These are phyloP conservation scores for Stachybotrys chartarum DNA, from an alignment of 2,329 filamentous ascomycete species.

Conservation along the genomic window DNA sequence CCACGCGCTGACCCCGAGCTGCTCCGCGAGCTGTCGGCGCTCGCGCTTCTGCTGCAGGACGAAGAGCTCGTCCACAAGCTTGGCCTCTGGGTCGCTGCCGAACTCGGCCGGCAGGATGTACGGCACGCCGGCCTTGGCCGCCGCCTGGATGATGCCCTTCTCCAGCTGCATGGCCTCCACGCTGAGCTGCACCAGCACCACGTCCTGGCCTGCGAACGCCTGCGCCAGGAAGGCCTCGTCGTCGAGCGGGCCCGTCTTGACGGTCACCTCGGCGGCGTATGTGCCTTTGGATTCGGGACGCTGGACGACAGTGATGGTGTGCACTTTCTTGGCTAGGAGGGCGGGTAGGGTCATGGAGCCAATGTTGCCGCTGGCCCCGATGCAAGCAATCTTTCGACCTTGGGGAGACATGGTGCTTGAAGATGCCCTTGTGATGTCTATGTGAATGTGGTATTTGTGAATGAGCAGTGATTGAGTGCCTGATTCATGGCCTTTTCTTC, in stretches of 20 bases:
- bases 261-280: constrained; percentile 29
- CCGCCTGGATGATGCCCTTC: constrained; percentile 21
- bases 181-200: constrained; percentile 18
- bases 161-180: constrained; percentile 11
- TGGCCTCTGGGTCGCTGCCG: constrained; percentile 17
- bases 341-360: constrained; percentile 28
- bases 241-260: constrained; percentile 38
- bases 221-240: constrained; percentile 23
- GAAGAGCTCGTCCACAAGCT: constrained; percentile 13
- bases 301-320: constrained; percentile 42
- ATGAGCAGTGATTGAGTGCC: background rate
- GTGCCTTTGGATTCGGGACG: constrained; percentile 32
- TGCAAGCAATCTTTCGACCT: constrained; percentile 17
- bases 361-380: constrained; percentile 26
- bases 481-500: no score
- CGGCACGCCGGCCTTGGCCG: constrained; percentile 18
- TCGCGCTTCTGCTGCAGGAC: constrained; percentile 16
- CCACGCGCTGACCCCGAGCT: constrained; percentile 21
- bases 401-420: background rate
- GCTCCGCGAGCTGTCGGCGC: constrained; percentile 17
- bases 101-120: constrained; percentile 25
- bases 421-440: background rate
- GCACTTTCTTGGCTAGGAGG: constrained; percentile 35
- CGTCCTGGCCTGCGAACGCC: constrained; percentile 23
- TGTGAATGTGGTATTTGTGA: background rate